Evolutionary conservation across 2,329 filamentous ascomycete species (phyloP).

Genomic region (Leptodontidium sp.): DNA sequence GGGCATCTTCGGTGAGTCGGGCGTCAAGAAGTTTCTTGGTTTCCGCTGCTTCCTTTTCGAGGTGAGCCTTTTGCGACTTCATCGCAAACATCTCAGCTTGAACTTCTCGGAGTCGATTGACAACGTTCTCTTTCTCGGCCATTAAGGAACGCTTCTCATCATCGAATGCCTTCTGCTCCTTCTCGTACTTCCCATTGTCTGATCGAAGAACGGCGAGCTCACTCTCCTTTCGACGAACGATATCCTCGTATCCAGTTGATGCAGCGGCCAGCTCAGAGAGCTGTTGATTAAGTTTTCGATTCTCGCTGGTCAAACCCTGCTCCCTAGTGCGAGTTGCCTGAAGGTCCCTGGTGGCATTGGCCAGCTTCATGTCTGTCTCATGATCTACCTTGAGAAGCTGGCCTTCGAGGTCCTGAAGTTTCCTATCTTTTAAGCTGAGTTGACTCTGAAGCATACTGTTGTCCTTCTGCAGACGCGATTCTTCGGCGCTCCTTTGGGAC

Average conservation of each 20-base stretch:
- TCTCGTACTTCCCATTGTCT: slow-evolving; percentile 84
- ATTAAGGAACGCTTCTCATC: slow-evolving; percentile 77
- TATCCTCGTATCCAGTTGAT: slow-evolving; percentile 93
- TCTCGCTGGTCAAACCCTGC: slow-evolving; percentile 80
- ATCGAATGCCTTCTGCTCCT: slow-evolving; percentile 80
- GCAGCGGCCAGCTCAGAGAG: slow-evolving; percentile 88
- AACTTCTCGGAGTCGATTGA: slow-evolving; percentile 79
- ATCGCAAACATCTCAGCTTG: slow-evolving; percentile 90
- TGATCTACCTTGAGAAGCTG: slow-evolving; percentile 87
- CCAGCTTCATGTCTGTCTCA: slow-evolving; percentile 86
- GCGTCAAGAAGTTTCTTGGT: slow-evolving; percentile 87
- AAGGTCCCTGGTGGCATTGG: slow-evolving; percentile 80
- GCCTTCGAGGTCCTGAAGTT: slow-evolving; percentile 84
- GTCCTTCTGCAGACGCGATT: slow-evolving; percentile 81
- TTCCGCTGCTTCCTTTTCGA: slow-evolving; percentile 89
- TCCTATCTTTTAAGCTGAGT: slow-evolving; percentile 86
- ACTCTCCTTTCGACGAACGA: slow-evolving; percentile 92
- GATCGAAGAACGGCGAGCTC: slow-evolving; percentile 85
- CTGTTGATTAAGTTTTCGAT: slow-evolving; percentile 82
- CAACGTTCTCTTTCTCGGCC: slow-evolving; percentile 80
- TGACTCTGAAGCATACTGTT: slow-evolving; percentile 93
- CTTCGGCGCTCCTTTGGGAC: slow-evolving; percentile 76
- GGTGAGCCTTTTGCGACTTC: slow-evolving; percentile 81
- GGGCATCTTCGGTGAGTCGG: slow-evolving; percentile 87
- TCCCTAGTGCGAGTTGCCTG: slow-evolving; percentile 77